Conservation (phyloP, 2,329 filamentous ascomycete species). For the Microsporum audouinii region DNA sequence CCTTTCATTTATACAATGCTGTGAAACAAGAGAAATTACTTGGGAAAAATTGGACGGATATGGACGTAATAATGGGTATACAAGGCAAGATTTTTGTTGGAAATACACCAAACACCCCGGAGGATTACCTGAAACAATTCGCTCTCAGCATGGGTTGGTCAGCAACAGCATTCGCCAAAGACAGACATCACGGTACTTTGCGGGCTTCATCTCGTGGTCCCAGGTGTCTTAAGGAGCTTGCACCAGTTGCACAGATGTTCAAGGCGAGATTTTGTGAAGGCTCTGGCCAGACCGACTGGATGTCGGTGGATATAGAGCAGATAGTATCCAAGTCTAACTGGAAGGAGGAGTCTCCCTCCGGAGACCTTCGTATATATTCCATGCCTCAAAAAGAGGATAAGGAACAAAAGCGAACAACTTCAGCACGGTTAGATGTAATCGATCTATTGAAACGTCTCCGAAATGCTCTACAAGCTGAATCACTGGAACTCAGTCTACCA, state of each 20-base stretch:
- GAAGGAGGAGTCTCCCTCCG: conserved; percentile 6
- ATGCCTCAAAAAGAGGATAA: conserved; percentile 2
- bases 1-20: conserved; percentile 36
- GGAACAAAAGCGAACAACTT: background rate
- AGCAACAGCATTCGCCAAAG: conserved; percentile 20
- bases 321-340: conserved; percentile 24
- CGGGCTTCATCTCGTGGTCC: conserved; percentile 21
- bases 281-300: conserved; percentile 21
- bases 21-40: conserved; percentile 22
- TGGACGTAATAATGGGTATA: conserved; percentile 26
- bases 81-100: conserved; percentile 31
- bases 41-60: conserved; percentile 29
- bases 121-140: conserved; percentile 31
- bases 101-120: conserved; percentile 19
- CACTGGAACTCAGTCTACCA: conserved; percentile 35
- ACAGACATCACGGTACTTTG: conserved; percentile 12
- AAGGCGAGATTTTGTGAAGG: conserved; percentile 22
- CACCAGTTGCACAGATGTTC: conserved; percentile 30
- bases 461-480: conserved; percentile 28
- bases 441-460: conserved; percentile 24
- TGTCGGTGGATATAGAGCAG: conserved; percentile 26
- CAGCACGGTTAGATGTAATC: conserved; percentile 7
- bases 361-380: background rate
- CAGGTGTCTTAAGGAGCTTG: conserved; percentile 22
- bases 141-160: conserved; percentile 31